phyloP scores from a whole-genome alignment of 2,329 filamentous ascomycete genomes.

The Apiospora aurea region DNA sequence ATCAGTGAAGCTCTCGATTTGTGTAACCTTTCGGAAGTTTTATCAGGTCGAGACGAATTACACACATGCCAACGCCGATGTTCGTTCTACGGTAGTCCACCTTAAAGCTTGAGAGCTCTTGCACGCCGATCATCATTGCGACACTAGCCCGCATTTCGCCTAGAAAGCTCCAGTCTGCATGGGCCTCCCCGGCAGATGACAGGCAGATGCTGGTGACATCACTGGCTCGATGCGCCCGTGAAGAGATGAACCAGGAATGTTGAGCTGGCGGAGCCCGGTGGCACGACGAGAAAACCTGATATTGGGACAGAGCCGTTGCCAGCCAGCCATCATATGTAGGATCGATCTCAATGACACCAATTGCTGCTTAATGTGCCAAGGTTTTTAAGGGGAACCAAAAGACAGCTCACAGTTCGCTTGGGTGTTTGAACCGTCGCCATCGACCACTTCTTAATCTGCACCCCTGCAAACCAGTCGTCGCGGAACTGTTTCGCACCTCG shows the following conservation, averaged over 20 bases:
- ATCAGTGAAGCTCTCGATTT: background rate
- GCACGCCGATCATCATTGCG: background rate
- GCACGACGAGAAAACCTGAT: slow-evolving; percentile 14
- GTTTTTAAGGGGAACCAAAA: background rate
- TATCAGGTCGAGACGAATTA: background rate
- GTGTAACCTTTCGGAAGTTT: background rate
- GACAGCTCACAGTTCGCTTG: background rate
- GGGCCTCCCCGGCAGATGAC: slow-evolving; percentile 10
- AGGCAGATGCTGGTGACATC: slow-evolving; percentile 20
- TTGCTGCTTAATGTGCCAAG: slow-evolving; percentile 13
- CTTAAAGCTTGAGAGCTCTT: slow-evolving; percentile 14
- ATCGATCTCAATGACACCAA: background rate
- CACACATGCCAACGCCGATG: background rate
- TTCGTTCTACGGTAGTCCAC: background rate
- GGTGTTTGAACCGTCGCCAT: background rate
- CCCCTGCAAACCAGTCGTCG: background rate
- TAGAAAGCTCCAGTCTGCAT: background rate
- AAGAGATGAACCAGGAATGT: slow-evolving; percentile 10
- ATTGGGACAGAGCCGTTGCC: background rate
- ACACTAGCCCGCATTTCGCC: background rate
- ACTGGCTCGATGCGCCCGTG: background rate
- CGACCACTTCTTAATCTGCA: background rate
- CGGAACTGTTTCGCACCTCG: slow-evolving; percentile 10
- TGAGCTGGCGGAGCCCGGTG: slow-evolving; percentile 10
- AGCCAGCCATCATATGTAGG: background rate